A percentile compares a stretch with the other conserved stretches of the same genome.
phyloP scores from a whole-genome alignment of 148 eudicot genomes.

The Mesembryanthemum crystallinum region DNA sequence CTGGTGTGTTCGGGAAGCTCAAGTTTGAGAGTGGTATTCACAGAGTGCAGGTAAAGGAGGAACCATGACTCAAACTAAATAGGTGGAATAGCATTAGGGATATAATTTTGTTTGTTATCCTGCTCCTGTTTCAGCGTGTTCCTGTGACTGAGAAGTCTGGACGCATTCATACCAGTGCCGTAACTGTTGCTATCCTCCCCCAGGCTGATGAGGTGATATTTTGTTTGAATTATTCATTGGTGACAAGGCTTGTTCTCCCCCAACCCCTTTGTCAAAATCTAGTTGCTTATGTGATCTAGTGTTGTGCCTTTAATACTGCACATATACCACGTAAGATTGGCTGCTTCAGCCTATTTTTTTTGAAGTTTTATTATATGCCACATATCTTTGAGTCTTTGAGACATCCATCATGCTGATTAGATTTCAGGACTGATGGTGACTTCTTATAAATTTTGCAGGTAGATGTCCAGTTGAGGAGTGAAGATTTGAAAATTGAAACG shows the following conservation, averaged over 20 bases:
- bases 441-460: slow-evolving; percentile 46
- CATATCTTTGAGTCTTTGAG: not conserved
- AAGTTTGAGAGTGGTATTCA: slow-evolving; percentile 97
- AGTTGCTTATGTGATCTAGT: not conserved
- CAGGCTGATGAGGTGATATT: slow-evolving; percentile 86
- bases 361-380: not conserved
- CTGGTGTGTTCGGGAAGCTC: slow-evolving; percentile 77
- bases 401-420: not conserved
- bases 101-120: slow-evolving; percentile 1
- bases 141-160: slow-evolving; percentile 95
- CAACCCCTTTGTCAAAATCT: not conserved
- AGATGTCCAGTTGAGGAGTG: slow-evolving; percentile 76
- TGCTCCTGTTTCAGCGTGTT: slow-evolving; percentile 62
- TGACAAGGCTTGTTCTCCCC: not conserved
- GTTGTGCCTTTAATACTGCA: not conserved
- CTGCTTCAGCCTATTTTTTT: not conserved
- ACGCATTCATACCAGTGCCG: slow-evolving; percentile 94
- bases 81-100: not conserved
- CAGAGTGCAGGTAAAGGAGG: slow-evolving; percentile 78
- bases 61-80: slow-evolving; percentile 2
- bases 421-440: not conserved
- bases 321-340: not conserved
- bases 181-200: slow-evolving; percentile 90
- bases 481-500: slow-evolving; percentile 84
- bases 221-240: not conserved